Evolutionary conservation across 1,139 yeast genomes (phyloP), one percentile per base, ranked within the genome.

Genomic region (Pichia sp.): DNA sequence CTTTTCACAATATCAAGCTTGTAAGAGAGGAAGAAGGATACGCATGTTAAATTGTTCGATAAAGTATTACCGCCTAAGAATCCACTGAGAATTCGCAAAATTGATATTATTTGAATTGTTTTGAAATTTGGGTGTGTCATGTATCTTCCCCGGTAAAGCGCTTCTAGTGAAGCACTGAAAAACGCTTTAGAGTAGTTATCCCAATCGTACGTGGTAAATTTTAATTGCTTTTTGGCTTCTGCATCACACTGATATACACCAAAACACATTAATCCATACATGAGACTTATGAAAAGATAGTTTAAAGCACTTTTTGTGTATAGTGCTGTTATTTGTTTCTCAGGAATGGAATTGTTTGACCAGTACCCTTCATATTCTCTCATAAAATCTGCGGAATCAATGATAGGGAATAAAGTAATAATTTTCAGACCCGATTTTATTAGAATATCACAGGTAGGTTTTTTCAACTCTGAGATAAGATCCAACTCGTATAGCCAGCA

Each of bases 141-240:
- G 46, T 59, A 67, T 47, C 72, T 64, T 6, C 72, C 73, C 26
- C 74, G 57, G 50, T 60, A 66, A 4, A 71, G 60, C 50, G 70
- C 67, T 53, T 71, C 75, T 13, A 69, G 48, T 1, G 68, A 59
- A 25, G 71, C 67, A 10, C 66, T 62, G 51, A 66, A 64, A 13
- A 69, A 57, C 4, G 61, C 64, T 40, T 66, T 60, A 0, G 72
- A 69, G n/a, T 60, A 58, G 12, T 60, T 58, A 40, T 64, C 65
- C 58, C 63, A 56, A 23, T 59, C 61, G 22, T 58, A 60, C 19
- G 59, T 59, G 10, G 59, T 52, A 28, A 68, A 55, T 1, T 60
- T 61, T 19, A 68, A 54, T 9, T 54, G 48, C n/a, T 44, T 34
- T 41, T 57, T 62, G 23, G 64, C 52, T 16, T 59, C 53, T 3